A percentile compares a stretch with the other conserved stretches of the same genome.
Evolutionary conservation across 148 eudicot genomes (phyloP).

Genomic region (Vaccinium corymbosum): DNA sequence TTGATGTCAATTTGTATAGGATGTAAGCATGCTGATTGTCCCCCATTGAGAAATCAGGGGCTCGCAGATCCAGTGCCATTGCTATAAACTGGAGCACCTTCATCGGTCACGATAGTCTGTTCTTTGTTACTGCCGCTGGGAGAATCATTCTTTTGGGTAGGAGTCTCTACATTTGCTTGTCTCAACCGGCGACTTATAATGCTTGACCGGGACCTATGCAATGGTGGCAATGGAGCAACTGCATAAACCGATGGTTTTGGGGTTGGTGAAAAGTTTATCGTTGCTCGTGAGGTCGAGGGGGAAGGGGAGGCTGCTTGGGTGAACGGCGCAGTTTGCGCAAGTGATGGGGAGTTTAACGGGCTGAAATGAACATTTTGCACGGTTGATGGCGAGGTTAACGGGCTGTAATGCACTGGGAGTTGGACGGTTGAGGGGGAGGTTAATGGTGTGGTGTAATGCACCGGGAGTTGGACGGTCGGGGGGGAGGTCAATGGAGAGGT

Average conservation of each 20-base stretch:
- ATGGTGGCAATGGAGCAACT: slow-evolving; percentile 30
- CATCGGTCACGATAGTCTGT: slow-evolving; percentile 30
- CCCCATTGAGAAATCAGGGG: neutral
- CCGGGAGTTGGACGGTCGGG: neutral
- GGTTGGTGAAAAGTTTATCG: slow-evolving; percentile 20
- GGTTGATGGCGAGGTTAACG: slow-evolving; percentile 14
- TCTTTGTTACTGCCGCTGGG: slow-evolving; percentile 35
- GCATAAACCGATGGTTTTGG: slow-evolving; percentile 29
- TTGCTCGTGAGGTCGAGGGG: neutral
- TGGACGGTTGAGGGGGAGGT: slow-evolving; percentile 25
- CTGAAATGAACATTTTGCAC: neutral
- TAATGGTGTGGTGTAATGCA: neutral
- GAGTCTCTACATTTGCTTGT: slow-evolving; percentile 21
- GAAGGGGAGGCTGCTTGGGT: slow-evolving; percentile 5
- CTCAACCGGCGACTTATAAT: slow-evolving; percentile 22
- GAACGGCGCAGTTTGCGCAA: neutral
- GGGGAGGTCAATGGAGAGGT: neutral
- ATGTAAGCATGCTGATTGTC: neutral
- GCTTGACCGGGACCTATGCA: slow-evolving; percentile 25
- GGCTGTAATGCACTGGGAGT: slow-evolving; percentile 28
- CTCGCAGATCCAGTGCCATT: slow-evolving; percentile 32
- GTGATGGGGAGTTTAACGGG: neutral
- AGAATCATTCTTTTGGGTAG: slow-evolving; percentile 33
- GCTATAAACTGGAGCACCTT: slow-evolving; percentile 40
- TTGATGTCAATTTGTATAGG: neutral